A percentile compares a stretch with the other conserved stretches of the same genome.
These are phyloP conservation scores for Fimicolochytrium jonesii DNA, from an alignment of 192 early-diverging fungal genomes.

Conservation along the genomic window DNA sequence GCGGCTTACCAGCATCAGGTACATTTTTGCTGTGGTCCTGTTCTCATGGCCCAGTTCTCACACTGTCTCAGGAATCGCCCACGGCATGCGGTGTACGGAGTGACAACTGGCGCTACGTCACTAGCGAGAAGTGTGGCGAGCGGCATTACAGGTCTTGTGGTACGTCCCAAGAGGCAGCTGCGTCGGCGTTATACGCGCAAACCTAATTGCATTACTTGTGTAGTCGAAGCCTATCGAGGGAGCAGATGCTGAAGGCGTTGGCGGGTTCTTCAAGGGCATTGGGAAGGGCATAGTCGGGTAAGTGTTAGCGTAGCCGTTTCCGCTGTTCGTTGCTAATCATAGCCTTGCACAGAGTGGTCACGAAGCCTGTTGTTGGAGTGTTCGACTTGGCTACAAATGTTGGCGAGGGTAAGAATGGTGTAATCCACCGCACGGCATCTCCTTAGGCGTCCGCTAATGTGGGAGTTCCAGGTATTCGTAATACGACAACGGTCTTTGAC, in stretches of 20 bases:
- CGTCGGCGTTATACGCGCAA: neutral
- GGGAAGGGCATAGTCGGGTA: slow-evolving; percentile 92
- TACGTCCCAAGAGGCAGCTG: too few species aligned
- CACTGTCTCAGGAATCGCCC: slow-evolving; percentile 67
- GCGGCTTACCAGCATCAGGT: slow-evolving; percentile 63
- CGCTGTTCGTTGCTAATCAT: neutral
- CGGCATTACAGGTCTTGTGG: slow-evolving; percentile 85
- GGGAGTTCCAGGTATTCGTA: slow-evolving; percentile 64
- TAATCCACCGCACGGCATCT: neutral
- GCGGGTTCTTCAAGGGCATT: slow-evolving; percentile 92
- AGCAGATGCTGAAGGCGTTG: slow-evolving; percentile 79
- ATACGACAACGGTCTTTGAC: slow-evolving; percentile 88
- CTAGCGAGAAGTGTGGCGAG: slow-evolving; percentile 78
- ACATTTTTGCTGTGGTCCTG: neutral
- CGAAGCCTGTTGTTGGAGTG: slow-evolving; percentile 93
- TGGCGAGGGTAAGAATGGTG: slow-evolving; percentile 58
- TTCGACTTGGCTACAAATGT: slow-evolving; percentile 94
- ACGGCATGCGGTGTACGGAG: slow-evolving; percentile 82
- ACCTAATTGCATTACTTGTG: neutral
- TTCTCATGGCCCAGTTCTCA: too few species aligned
- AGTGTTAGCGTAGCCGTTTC: slow-evolving; percentile 11
- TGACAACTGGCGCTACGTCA: slow-evolving; percentile 81
- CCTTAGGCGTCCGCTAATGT: neutral
- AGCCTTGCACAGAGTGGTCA: slow-evolving; percentile 61
- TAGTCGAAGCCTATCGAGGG: slow-evolving; percentile 78